These are phyloP conservation scores for Linnemannia schmuckeri DNA, from an alignment of 192 early-diverging fungal genomes.

Conservation along the genomic window DNA sequence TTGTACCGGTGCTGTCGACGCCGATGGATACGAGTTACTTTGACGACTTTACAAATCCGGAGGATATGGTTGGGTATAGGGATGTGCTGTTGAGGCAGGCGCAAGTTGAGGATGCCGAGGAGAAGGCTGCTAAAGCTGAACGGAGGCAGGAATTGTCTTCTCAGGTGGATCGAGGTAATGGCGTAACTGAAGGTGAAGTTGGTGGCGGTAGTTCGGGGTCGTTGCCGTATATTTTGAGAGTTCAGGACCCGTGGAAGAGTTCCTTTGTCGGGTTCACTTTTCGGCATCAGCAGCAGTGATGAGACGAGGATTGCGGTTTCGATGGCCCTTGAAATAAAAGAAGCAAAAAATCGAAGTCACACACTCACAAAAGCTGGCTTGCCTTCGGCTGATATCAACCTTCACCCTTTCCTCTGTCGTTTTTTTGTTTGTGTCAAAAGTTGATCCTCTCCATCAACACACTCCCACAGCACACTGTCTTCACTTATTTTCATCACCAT, in stretches of 20 bases:
- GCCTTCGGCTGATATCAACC: too few species aligned
- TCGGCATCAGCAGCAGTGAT: constrained; percentile 41
- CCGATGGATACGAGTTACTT: constrained; percentile 88
- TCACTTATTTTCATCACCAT: too few species aligned
- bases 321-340: neutral
- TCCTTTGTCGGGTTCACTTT: constrained; percentile 91
- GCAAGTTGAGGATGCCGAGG: constrained; percentile 60
- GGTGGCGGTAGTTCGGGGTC: constrained; percentile 55
- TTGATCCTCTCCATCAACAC: too few species aligned
- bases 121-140: constrained; percentile 59
- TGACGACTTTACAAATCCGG: constrained; percentile 78
- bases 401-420: too few species aligned
- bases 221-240: constrained; percentile 61
- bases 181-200: constrained; percentile 50
- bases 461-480: too few species aligned
- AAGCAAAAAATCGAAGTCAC: neutral
- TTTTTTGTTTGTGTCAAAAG: too few species aligned
- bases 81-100: constrained; percentile 59
- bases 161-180: constrained; percentile 56
- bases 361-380: too few species aligned
- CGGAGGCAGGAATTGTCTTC: constrained; percentile 1
- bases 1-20: constrained; percentile 80
- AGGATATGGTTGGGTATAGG: constrained; percentile 72
- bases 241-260: constrained; percentile 77
- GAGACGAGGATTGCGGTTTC: neutral